Percentiles rank a stretch among this genome's conserved stretches.
Conservation (phyloP, 495 filamentous ascomycete species). For the Xylaria cubensis region DNA sequence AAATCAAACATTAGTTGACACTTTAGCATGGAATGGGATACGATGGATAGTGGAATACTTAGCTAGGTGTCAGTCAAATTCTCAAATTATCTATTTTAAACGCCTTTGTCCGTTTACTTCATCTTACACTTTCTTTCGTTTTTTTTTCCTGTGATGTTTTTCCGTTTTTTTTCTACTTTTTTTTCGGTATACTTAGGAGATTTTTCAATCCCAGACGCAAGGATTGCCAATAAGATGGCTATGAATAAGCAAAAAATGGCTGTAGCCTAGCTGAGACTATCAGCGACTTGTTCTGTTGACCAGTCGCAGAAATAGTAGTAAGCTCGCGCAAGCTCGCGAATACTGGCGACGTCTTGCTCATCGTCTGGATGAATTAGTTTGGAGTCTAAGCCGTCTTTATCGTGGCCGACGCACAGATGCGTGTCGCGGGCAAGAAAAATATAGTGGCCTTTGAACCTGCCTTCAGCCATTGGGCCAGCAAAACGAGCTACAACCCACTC, state of each 20-base stretch:
- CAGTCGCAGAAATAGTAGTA: constrained; percentile 12
- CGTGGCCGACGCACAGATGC: constrained; percentile 10
- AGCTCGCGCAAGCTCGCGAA: not conserved
- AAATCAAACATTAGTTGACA: not conserved
- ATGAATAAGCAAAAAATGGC: not conserved
- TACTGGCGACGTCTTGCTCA: not conserved
- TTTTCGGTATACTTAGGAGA: not conserved
- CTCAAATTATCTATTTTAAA: not conserved
- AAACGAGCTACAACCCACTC: not conserved
- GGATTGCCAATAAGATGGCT: not conserved
- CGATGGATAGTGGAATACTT: not conserved
- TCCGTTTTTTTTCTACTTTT: too few relatives aligned
- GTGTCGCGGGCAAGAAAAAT: constrained; percentile 26
- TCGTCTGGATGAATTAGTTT: not conserved
- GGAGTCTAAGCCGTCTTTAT: not conserved
- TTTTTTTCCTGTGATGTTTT: not conserved
- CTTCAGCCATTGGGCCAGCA: not conserved
- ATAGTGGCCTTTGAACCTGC: not conserved
- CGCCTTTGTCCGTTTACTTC: not conserved
- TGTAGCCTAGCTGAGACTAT: not conserved
- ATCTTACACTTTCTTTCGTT: not conserved
- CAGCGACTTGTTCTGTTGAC: not conserved
- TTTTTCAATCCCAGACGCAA: not conserved
- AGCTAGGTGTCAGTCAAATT: not conserved
- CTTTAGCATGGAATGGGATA: not conserved